These are phyloP conservation scores for Biancaea sappan DNA, from an alignment of 306 rosid species.

Conservation along the genomic window DNA sequence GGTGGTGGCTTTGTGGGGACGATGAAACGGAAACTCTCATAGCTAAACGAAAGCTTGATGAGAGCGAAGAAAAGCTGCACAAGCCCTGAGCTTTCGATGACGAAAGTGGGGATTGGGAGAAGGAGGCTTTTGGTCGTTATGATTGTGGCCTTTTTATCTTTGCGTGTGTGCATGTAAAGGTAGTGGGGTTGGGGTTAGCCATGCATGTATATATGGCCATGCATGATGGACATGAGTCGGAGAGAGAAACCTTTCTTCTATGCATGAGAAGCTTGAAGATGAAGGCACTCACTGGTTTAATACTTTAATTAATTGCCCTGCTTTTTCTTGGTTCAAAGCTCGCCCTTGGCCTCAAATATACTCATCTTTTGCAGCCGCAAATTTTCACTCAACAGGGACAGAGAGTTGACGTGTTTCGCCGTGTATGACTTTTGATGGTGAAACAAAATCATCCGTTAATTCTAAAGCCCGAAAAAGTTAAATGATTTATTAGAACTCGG, in stretches of 20 bases:
- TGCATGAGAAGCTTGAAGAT: constrained; percentile 45
- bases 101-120: constrained; percentile 23
- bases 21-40: constrained; percentile 77
- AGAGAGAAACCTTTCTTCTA: neutral
- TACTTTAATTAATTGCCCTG: neutral
- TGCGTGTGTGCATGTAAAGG: constrained; percentile 57
- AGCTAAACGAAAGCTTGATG: constrained; percentile 12
- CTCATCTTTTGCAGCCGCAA: neutral
- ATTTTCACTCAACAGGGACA: neutral
- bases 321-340: constrained; percentile 18
- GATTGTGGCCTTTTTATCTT: constrained; percentile 65
- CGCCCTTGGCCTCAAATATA: neutral
- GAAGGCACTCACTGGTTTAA: constrained; percentile 15
- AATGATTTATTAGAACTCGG: neutral
- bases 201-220: constrained; percentile 36
- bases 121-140: constrained; percentile 56
- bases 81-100: neutral
- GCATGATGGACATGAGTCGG: constrained; percentile 44
- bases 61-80: neutral
- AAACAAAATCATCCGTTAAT: too few relatives aligned
- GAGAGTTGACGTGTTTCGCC: neutral
- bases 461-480: too few relatives aligned
- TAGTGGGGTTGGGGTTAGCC: neutral
- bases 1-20: constrained; percentile 48
- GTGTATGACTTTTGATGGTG: neutral